Evolutionary conservation across 2,329 filamentous ascomycete genomes (phyloP).

Genomic region (Dothideomycetes sp.): DNA sequence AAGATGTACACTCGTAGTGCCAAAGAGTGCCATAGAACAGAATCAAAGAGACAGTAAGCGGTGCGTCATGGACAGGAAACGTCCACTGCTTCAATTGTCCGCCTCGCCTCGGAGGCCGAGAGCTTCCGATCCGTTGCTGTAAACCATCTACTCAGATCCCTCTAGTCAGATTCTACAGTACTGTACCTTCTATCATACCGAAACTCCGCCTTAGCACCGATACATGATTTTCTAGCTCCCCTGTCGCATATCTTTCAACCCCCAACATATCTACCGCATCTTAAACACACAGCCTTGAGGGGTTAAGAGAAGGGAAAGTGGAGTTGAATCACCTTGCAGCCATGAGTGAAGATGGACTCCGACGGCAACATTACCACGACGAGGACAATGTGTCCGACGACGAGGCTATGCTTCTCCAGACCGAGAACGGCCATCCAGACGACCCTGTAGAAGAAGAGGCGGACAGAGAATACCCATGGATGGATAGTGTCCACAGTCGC

Average conservation of each 20-base stretch:
- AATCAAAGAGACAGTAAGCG: too few relatives aligned
- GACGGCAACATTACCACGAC: conserved; percentile 23
- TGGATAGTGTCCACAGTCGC: conserved; percentile 18
- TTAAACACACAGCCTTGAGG: conserved; percentile 14
- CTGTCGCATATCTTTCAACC: background rate
- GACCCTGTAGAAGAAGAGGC: conserved; percentile 13
- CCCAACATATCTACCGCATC: background rate
- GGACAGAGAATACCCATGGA: conserved; percentile 17
- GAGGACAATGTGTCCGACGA: conserved; percentile 20
- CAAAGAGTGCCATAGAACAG: too few relatives aligned
- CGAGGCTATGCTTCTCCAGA: conserved; percentile 19
- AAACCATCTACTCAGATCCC: too few relatives aligned
- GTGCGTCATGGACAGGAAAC: too few relatives aligned
- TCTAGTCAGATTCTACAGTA: too few relatives aligned
- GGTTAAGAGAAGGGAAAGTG: conserved; percentile 14
- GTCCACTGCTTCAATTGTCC: too few relatives aligned
- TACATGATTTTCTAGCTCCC: background rate
- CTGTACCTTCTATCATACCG: too few relatives aligned
- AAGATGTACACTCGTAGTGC: too few relatives aligned
- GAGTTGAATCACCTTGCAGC: conserved; percentile 14
- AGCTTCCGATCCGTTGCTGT: too few relatives aligned
- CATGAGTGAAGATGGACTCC: conserved; percentile 15
- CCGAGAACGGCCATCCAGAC: conserved; percentile 22
- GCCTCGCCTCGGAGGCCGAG: too few relatives aligned
- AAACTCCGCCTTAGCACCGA: conserved; percentile 6